These are phyloP conservation scores for Wickerhamiella dianesei DNA, from an alignment of 805 yeast species.

Conservation along the genomic window DNA sequence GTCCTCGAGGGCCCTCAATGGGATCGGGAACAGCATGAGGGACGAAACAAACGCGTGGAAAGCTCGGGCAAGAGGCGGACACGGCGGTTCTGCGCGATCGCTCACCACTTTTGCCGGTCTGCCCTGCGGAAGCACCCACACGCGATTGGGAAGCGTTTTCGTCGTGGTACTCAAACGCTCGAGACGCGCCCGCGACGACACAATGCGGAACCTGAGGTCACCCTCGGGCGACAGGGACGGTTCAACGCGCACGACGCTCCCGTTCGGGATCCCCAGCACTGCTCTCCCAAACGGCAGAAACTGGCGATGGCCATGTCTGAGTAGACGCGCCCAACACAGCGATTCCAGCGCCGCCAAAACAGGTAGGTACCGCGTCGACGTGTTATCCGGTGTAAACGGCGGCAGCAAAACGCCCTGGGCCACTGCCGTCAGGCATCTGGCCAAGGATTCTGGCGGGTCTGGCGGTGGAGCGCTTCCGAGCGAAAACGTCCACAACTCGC, in stretches of 20 bases:
- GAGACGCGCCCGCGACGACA: constrained; percentile 9
- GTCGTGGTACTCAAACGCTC: constrained; percentile 7
- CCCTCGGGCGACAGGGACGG: constrained; percentile 14
- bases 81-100: constrained; percentile 9
- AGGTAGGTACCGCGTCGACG: constrained; percentile 9
- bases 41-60: constrained; percentile 7
- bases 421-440: constrained; percentile 1
- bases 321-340: constrained; percentile 10
- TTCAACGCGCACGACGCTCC: constrained; percentile 12
- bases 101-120: constrained; percentile 6
- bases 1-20: constrained; percentile 13
- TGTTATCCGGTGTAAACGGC: constrained; percentile 8
- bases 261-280: constrained; percentile 10
- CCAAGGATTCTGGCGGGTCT: background rate
- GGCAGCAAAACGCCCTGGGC: constrained; percentile 15
- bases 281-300: constrained; percentile 15
- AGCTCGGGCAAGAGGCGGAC: constrained; percentile 13
- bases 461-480: background rate
- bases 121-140: constrained; percentile 19
- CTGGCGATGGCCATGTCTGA: constrained; percentile 7
- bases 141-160: constrained; percentile 7
- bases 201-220: constrained; percentile 10
- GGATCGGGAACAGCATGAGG: background rate
- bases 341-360: constrained; percentile 15
- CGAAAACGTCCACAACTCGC: constrained; percentile 18